phyloP scores from a whole-genome alignment of 78 protist genomes.

The Guillardia theta region DNA sequence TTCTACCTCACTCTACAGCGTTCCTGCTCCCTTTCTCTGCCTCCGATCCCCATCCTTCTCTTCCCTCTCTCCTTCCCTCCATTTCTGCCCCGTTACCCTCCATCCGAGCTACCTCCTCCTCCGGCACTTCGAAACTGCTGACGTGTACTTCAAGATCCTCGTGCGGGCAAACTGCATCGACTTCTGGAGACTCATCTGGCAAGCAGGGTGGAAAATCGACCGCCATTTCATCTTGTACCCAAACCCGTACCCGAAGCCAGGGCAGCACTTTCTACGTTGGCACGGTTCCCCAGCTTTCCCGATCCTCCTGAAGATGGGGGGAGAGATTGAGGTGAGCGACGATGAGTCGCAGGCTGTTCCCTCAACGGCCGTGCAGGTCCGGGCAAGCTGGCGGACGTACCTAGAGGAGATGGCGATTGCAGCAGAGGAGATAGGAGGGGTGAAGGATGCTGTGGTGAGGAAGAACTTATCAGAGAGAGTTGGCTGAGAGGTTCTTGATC shows the following conservation, averaged over 20 bases:
- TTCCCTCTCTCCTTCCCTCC: too few relatives aligned
- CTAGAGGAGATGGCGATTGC: neutral
- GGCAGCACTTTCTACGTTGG: neutral
- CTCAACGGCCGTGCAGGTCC: neutral
- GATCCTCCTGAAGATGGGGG: neutral
- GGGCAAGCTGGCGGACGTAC: neutral
- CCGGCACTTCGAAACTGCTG: too few relatives aligned
- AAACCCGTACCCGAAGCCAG: constrained; percentile 2
- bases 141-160: neutral
- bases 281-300: neutral
- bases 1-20: too few relatives aligned
- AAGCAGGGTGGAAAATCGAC: neutral
- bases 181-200: neutral
- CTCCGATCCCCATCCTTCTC: too few relatives aligned
- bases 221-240: neutral
- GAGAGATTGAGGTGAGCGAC: neutral
- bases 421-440: neutral
- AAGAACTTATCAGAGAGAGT: neutral
- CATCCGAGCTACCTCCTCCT: too few relatives aligned
- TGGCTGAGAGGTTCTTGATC: neutral
- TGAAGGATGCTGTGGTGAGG: neutral
- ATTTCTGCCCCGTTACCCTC: too few relatives aligned
- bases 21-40: too few relatives aligned
- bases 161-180: neutral
- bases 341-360: neutral